A percentile compares a stretch with the other conserved stretches of the same genome.
Evolutionary conservation across 2,329 filamentous ascomycete genomes (phyloP).

Genomic region (Endocalyx cinctus): DNA sequence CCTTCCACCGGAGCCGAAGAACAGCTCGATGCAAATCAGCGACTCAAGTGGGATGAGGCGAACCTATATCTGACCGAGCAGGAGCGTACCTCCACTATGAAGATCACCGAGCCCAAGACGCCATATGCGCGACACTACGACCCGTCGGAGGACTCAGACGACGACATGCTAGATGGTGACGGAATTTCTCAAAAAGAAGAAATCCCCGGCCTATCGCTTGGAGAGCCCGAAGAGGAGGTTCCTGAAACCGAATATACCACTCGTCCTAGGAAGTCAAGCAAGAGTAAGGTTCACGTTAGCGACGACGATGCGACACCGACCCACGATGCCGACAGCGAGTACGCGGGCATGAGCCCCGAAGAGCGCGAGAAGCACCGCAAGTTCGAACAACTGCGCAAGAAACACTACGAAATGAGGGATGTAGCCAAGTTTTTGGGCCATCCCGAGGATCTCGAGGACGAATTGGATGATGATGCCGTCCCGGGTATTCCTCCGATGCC

Average conservation of each 20-base stretch:
- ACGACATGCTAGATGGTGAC: slow-evolving; percentile 56
- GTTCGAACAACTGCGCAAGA: slow-evolving; percentile 90
- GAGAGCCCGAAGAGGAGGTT: slow-evolving; percentile 79
- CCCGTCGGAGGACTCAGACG: slow-evolving; percentile 77
- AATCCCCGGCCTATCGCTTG: slow-evolving; percentile 86
- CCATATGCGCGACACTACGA: slow-evolving; percentile 93
- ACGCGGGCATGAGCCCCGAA: slow-evolving; percentile 57
- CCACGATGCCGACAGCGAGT: slow-evolving; percentile 56
- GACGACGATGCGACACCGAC: slow-evolving; percentile 47
- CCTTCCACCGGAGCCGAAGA: slow-evolving; percentile 40
- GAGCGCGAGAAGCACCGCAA: slow-evolving; percentile 85
- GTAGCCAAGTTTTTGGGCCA: slow-evolving; percentile 83
- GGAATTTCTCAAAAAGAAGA: slow-evolving; percentile 58
- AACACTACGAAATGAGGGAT: slow-evolving; percentile 97
- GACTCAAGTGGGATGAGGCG: slow-evolving; percentile 97
- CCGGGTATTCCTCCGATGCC: slow-evolving; percentile 33
- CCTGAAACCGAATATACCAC: slow-evolving; percentile 40
- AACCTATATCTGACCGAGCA: slow-evolving; percentile 97
- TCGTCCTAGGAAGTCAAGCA: slow-evolving; percentile 33
- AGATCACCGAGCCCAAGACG: slow-evolving; percentile 98
- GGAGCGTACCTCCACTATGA: slow-evolving; percentile 93
- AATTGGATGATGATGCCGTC: slow-evolving; percentile 44
- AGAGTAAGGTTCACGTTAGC: slow-evolving; percentile 75
- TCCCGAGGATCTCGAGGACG: slow-evolving; percentile 60
- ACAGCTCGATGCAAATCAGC: slow-evolving; percentile 58